Percentiles rank a stretch among this genome's conserved stretches.
These are phyloP conservation scores for Ascochyta pisi DNA, from an alignment of 2,329 filamentous ascomycete species.

Conservation along the genomic window DNA sequence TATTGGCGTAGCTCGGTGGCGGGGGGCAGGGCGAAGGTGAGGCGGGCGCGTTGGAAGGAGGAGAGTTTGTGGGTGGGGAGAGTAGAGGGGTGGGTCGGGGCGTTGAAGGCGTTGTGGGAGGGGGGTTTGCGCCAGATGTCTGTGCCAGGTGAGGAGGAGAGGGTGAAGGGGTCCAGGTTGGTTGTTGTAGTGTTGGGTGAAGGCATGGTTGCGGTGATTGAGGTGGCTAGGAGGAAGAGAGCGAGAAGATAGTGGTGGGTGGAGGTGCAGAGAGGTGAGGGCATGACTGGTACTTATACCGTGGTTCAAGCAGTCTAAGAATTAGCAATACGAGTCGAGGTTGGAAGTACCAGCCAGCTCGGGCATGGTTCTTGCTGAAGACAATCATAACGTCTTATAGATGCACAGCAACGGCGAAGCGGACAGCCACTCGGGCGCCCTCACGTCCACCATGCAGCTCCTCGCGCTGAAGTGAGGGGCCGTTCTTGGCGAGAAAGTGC, in stretches of 20 bases:
- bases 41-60: conserved; percentile 67
- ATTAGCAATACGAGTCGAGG: conserved; percentile 12
- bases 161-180: conserved; percentile 38
- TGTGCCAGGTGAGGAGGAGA: conserved; percentile 61
- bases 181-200: conserved; percentile 25
- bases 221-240: conserved; percentile 2
- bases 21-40: conserved; percentile 62
- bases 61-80: conserved; percentile 51
- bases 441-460: conserved; percentile 9
- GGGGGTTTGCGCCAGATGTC: conserved; percentile 83
- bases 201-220: conserved; percentile 20
- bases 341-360: conserved; percentile 26
- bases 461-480: conserved; percentile 32
- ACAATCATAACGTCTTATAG: background rate
- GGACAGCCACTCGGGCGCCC: conserved; percentile 15
- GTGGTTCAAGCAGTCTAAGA: background rate
- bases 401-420: conserved; percentile 8
- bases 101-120: conserved; percentile 69
- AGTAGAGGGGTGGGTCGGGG: conserved; percentile 40
- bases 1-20: conserved; percentile 62
- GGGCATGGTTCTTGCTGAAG: conserved; percentile 13
- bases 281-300: conserved; percentile 28
- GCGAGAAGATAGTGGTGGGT: background rate
- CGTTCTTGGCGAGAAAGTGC: conserved; percentile 32
- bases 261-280: background rate